Evolutionary conservation across 768 basidiomycete genomes (phyloP).

Genomic region (Amanita polypyramis): DNA sequence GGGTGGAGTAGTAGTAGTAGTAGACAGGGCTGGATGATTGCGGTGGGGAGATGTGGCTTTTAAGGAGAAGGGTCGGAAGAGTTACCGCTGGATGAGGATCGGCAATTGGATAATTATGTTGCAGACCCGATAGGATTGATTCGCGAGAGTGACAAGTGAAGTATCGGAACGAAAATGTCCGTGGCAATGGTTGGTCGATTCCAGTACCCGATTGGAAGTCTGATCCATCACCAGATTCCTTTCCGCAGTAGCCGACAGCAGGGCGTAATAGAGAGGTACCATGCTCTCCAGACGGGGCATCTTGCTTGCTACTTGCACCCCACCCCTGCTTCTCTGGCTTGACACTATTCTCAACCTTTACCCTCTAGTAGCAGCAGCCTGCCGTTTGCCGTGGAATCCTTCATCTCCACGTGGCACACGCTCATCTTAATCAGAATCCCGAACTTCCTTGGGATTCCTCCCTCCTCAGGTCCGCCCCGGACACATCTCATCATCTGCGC

Average conservation of each 20-base stretch:
- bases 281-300: not conserved
- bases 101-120: slow-evolving; percentile 21
- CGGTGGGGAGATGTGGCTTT: slow-evolving; percentile 24
- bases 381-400: not conserved
- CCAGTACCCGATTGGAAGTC: slow-evolving; percentile 17
- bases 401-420: slow-evolving; percentile 9
- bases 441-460: slow-evolving; percentile 16
- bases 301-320: not conserved
- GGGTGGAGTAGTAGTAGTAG: too few species aligned
- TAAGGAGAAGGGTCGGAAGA: slow-evolving; percentile 19
- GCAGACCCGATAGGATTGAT: slow-evolving; percentile 17
- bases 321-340: not conserved
- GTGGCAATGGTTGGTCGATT: slow-evolving; percentile 16
- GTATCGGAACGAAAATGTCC: slow-evolving; percentile 20
- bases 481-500: slow-evolving; percentile 2
- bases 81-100: slow-evolving; percentile 34
- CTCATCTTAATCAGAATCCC: slow-evolving; percentile 16
- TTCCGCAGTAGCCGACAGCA: slow-evolving; percentile 14
- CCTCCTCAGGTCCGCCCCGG: not conserved
- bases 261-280: slow-evolving; percentile 18
- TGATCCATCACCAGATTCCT: slow-evolving; percentile 25
- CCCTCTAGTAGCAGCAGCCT: not conserved
- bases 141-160: slow-evolving; percentile 25
- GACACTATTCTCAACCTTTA: slow-evolving; percentile 1
- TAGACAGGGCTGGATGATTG: slow-evolving; percentile 13